phyloP scores from a whole-genome alignment of 495 filamentous ascomycete genomes.

The Penicillium cinerascens region DNA sequence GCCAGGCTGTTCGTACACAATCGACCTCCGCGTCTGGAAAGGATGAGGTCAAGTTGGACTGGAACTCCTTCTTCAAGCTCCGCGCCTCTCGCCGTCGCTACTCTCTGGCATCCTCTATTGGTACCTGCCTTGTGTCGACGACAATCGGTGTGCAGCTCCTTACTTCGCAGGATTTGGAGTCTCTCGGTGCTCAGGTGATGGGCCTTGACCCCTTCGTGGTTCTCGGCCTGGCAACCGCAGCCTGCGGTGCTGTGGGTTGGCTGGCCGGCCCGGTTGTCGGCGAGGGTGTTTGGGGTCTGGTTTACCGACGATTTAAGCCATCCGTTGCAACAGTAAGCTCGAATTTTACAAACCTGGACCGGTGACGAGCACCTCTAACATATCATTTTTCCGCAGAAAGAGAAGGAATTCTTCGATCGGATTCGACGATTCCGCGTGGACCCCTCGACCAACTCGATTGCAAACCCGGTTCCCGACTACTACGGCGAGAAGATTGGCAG shows the following conservation, averaged over 20 bases:
- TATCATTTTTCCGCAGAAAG: slow-evolving; percentile 57
- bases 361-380: neutral
- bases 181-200: slow-evolving; percentile 60
- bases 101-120: slow-evolving; percentile 70
- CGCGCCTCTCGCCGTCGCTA: slow-evolving; percentile 79
- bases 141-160: slow-evolving; percentile 61
- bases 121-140: slow-evolving; percentile 57
- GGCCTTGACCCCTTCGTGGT: slow-evolving; percentile 85
- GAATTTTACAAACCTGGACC: neutral
- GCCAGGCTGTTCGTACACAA: slow-evolving; percentile 34
- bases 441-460: slow-evolving; percentile 62
- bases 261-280: slow-evolving; percentile 78
- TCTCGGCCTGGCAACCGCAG: slow-evolving; percentile 69
- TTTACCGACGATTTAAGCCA: slow-evolving; percentile 60
- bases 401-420: slow-evolving; percentile 83
- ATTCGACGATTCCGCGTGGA: slow-evolving; percentile 90
- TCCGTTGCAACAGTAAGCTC: slow-evolving; percentile 63
- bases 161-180: slow-evolving; percentile 61
- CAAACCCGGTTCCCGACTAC: slow-evolving; percentile 71
- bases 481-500: slow-evolving; percentile 91
- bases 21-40: slow-evolving; percentile 29
- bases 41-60: slow-evolving; percentile 58
- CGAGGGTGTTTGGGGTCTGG: slow-evolving; percentile 65
- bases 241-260: slow-evolving; percentile 77
- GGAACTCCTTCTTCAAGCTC: slow-evolving; percentile 91